A percentile compares a stretch with the other conserved stretches of the same genome.
phyloP scores from a whole-genome alignment of 768 basidiomycete species.

The Kwoniella pini region DNA sequence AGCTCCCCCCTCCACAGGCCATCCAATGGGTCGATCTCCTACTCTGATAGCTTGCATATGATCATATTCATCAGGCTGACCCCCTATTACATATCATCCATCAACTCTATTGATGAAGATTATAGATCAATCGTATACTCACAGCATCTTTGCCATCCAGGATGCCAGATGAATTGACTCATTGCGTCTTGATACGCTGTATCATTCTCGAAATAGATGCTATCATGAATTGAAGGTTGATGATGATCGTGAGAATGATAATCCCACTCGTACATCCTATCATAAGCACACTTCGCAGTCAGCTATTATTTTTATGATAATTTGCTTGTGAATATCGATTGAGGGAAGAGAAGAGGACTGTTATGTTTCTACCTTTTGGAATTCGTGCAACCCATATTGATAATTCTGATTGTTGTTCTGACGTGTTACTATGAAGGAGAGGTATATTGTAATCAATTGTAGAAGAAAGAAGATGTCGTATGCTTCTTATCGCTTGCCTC shows the following conservation, averaged over 20 bases:
- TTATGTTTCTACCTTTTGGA: too few species aligned
- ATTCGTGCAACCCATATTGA: too few species aligned
- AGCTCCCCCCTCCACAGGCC: not conserved
- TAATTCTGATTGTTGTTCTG: too few species aligned
- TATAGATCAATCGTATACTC: not conserved
- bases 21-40: not conserved
- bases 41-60: constrained; percentile 6
- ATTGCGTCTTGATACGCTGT: not conserved
- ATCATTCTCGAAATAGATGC: not conserved
- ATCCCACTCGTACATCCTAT: too few species aligned
- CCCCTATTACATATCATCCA: not conserved
- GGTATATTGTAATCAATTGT: too few species aligned
- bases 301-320: too few species aligned
- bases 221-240: not conserved
- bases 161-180: not conserved
- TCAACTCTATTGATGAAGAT: not conserved
- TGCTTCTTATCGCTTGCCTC: too few species aligned
- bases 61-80: not conserved
- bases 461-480: too few species aligned
- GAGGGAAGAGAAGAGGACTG: too few species aligned
- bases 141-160: not conserved
- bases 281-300: too few species aligned
- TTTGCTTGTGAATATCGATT: too few species aligned
- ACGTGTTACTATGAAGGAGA: too few species aligned
- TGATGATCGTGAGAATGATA: not conserved